Evolutionary conservation across 2,329 filamentous ascomycete genomes (phyloP).

Genomic region (Lecanicillium sp.): DNA sequence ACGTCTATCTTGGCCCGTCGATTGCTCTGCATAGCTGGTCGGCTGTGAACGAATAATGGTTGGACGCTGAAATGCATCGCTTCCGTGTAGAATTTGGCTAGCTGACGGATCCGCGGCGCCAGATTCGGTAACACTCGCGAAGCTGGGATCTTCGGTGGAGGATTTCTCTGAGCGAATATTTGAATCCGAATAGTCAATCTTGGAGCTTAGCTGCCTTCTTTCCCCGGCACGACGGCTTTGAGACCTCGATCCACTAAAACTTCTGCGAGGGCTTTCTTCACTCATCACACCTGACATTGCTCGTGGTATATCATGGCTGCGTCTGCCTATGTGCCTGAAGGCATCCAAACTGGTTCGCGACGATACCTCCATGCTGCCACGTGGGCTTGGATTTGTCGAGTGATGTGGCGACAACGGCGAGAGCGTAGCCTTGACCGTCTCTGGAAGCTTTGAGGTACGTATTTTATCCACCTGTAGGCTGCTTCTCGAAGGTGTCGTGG

Average conservation of each 20-base stretch:
- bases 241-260: constrained; percentile 54
- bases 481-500: background rate
- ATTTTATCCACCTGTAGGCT: constrained; percentile 18
- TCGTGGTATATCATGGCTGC: constrained; percentile 40
- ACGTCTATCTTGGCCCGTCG: constrained; percentile 12
- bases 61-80: constrained; percentile 80
- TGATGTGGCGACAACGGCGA: constrained; percentile 38
- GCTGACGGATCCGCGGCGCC: constrained; percentile 74
- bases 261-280: constrained; percentile 44
- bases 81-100: constrained; percentile 82
- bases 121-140: constrained; percentile 62
- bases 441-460: constrained; percentile 36
- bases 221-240: constrained; percentile 38
- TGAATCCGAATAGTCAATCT: constrained; percentile 64
- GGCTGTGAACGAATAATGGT: constrained; percentile 44
- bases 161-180: constrained; percentile 53
- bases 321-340: constrained; percentile 36
- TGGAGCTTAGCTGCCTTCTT: constrained; percentile 26
- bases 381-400: constrained; percentile 41
- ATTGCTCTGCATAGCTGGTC: constrained; percentile 44
- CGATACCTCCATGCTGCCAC: constrained; percentile 44
- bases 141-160: constrained; percentile 63
- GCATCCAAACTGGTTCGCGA: constrained; percentile 46
- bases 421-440: constrained; percentile 55
- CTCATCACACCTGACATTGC: constrained; percentile 30